Evolutionary conservation across 495 filamentous ascomycete genomes (phyloP).

Genomic region (Clavariopsis aquatica): DNA sequence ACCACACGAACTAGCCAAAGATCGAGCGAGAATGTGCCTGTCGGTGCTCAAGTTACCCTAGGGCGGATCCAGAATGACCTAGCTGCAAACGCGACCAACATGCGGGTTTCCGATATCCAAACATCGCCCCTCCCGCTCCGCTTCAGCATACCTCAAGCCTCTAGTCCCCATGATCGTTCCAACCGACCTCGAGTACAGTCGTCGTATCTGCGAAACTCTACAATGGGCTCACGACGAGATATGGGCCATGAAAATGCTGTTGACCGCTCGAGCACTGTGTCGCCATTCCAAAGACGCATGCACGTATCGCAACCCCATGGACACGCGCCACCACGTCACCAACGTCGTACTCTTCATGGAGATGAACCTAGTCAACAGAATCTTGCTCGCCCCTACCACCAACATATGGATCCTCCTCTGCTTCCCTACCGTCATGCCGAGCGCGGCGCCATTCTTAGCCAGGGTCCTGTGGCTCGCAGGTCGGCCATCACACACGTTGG

Average conservation of each 20-base stretch:
- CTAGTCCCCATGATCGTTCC: conserved; percentile 5
- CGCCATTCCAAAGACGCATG: neutral
- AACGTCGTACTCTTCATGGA: neutral
- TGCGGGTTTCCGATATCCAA: conserved; percentile 4
- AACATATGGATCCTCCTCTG: neutral
- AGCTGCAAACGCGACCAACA: neutral
- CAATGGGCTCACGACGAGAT: neutral
- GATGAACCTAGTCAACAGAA: neutral
- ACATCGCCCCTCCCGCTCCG: neutral
- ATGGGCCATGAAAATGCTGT: neutral
- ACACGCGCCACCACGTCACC: neutral
- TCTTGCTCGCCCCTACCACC: neutral
- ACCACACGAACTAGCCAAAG: conserved; percentile 8
- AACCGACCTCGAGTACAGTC: neutral
- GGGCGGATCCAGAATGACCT: neutral
- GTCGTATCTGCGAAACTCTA: neutral
- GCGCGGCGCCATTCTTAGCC: neutral
- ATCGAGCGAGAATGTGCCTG: conserved; percentile 22
- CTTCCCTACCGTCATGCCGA: neutral
- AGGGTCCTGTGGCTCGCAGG: neutral
- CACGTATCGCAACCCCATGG: neutral
- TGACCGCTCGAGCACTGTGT: neutral
- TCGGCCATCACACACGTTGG: neutral
- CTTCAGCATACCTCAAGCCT: conserved; percentile 7
- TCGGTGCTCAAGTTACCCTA: neutral